A percentile compares a stretch with the other conserved stretches of the same genome.
phyloP scores from a whole-genome alignment of 345 rosid genomes.

The Eucalyptus cloeziana region DNA sequence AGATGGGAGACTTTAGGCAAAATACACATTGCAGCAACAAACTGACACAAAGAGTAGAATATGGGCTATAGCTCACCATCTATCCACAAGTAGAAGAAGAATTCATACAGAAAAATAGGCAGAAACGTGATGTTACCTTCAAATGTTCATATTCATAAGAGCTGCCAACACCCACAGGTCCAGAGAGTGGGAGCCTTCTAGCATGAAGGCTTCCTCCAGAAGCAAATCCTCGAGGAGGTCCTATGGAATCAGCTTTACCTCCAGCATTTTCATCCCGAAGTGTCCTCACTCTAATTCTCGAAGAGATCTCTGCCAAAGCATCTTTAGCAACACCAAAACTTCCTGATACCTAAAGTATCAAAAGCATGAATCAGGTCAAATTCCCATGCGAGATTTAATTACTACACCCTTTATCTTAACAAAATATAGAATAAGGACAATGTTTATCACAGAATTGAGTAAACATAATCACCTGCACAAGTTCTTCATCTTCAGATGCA shows the following conservation, averaged over 20 bases:
- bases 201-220: conserved; percentile 13
- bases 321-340: conserved; percentile 36
- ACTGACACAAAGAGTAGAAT: neutral
- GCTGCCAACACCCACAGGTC: conserved; percentile 7
- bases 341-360: conserved; percentile 36
- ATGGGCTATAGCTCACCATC: neutral
- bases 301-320: conserved; percentile 42
- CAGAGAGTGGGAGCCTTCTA: conserved; percentile 11
- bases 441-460: neutral
- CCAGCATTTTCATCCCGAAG: conserved; percentile 30
- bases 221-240: conserved; percentile 15
- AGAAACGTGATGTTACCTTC: conserved; percentile 3
- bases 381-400: neutral
- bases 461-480: conserved; percentile 32
- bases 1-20: neutral
- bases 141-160: conserved; percentile 21
- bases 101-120: neutral
- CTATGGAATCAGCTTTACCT: conserved; percentile 14
- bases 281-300: conserved; percentile 38
- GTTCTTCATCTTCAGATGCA: conserved; percentile 50
- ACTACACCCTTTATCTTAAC: neutral
- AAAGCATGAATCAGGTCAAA: conserved; percentile 1
- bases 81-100: neutral
- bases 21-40: neutral
- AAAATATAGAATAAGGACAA: neutral